These are phyloP conservation scores for Pseudocercospora crystallina DNA, from an alignment of 2,329 filamentous ascomycete genomes.

Conservation along the genomic window DNA sequence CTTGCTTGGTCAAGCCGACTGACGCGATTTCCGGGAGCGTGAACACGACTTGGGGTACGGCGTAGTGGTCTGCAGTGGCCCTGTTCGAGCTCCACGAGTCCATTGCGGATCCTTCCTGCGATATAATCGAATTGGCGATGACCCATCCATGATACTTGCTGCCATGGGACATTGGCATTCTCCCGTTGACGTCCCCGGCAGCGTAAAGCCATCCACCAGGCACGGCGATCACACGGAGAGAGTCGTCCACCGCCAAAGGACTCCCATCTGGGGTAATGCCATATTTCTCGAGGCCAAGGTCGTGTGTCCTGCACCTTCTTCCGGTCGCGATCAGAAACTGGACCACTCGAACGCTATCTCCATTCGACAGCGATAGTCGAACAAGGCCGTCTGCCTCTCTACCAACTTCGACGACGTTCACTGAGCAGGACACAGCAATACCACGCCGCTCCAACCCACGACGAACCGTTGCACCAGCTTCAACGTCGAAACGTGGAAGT, in stretches of 20 bases:
- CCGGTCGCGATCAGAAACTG: slow-evolving; percentile 3
- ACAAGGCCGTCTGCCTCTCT: background rate
- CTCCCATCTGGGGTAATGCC: background rate
- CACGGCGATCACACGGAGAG: background rate
- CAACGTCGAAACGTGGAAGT: background rate
- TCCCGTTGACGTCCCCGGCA: slow-evolving; percentile 4
- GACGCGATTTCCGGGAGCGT: background rate
- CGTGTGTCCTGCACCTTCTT: background rate
- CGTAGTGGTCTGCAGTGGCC: background rate
- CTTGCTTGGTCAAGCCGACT: background rate
- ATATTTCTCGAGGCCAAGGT: slow-evolving; percentile 2
- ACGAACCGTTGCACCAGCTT: background rate
- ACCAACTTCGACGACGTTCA: background rate
- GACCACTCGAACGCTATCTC: background rate
- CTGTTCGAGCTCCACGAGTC: background rate
- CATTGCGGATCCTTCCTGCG: background rate
- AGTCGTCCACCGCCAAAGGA: slow-evolving; percentile 1
- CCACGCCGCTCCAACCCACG: background rate
- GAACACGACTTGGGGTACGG: slow-evolving; percentile 5
- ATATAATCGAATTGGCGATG: background rate
- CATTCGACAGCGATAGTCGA: background rate
- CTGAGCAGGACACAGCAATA: background rate
- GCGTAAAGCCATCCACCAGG: slow-evolving; percentile 6
- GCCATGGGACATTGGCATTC: background rate
- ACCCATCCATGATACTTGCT: slow-evolving; percentile 5